Conservation (phyloP, 768 basidiomycete genomes). For the Russula olivacea region DNA sequence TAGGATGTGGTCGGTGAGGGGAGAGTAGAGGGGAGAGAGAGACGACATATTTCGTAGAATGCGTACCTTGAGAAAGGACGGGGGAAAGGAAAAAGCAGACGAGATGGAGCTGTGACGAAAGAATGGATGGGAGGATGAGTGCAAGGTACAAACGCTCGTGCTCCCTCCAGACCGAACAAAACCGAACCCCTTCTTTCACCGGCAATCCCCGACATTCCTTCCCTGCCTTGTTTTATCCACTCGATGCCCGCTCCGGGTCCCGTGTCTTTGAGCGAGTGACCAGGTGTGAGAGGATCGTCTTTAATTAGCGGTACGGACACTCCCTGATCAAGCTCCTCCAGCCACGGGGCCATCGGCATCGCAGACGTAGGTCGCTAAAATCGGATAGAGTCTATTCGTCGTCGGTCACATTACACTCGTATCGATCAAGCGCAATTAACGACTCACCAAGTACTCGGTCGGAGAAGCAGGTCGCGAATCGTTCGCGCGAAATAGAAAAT, state of each 20-base stretch:
- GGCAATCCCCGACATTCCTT: conserved; percentile 12
- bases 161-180: neutral
- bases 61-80: conserved; percentile 22
- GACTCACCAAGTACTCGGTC: no score
- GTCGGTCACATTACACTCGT: no score
- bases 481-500: conserved; percentile 73
- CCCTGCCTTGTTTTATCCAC: neutral
- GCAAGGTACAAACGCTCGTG: neutral
- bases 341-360: conserved; percentile 75
- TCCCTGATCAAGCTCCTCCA: conserved; percentile 64
- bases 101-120: neutral
- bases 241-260: neutral
- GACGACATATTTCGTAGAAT: conserved; percentile 18
- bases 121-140: neutral
- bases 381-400: neutral
- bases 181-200: conserved; percentile 8
- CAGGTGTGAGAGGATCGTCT: no score
- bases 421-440: neutral
- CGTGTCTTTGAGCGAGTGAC: no score
- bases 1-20: conserved; percentile 28
- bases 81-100: neutral
- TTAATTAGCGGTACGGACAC: conserved; percentile 47
- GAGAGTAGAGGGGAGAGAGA: conserved; percentile 30
- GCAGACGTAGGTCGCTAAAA: conserved; percentile 64
- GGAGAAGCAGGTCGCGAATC: conserved; percentile 9